phyloP scores from a whole-genome alignment of 768 basidiomycete genomes.

The Rubroboletus satanas region DNA sequence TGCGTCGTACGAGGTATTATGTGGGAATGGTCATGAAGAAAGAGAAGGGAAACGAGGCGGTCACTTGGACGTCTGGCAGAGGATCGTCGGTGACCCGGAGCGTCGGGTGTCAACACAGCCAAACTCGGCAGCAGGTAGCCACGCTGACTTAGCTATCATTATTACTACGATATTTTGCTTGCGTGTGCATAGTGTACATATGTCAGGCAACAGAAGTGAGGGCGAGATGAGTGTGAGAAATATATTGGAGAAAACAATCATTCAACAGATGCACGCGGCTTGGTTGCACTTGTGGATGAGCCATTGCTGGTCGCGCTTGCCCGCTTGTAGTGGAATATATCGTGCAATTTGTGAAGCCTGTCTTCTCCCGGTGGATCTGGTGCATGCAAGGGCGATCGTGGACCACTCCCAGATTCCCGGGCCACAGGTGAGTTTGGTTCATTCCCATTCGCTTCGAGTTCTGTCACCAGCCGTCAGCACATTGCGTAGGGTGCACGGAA shows the following conservation, averaged over 20 bases:
- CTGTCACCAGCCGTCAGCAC: slow-evolving; percentile 34
- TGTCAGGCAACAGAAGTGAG: slow-evolving; percentile 20
- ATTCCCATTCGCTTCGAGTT: slow-evolving; percentile 56
- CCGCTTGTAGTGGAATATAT: slow-evolving; percentile 75
- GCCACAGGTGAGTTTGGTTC: slow-evolving; percentile 36
- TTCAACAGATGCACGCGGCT: slow-evolving; percentile 15
- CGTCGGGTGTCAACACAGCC: slow-evolving; percentile 24
- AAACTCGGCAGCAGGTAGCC: slow-evolving; percentile 13
- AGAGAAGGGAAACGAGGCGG: neutral
- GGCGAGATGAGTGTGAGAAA: slow-evolving; percentile 17
- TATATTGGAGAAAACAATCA: slow-evolving; percentile 16
- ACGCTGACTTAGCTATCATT: slow-evolving; percentile 7
- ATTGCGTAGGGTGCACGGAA: neutral
- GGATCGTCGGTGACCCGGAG: neutral
- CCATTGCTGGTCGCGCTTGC: slow-evolving; percentile 55
- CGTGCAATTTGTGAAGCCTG: slow-evolving; percentile 69
- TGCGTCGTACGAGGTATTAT: slow-evolving; percentile 6
- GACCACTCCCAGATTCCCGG: slow-evolving; percentile 27
- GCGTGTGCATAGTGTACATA: slow-evolving; percentile 30
- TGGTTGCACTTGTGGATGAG: slow-evolving; percentile 30
- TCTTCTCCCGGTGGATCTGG: slow-evolving; percentile 48
- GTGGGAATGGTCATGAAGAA: slow-evolving; percentile 10
- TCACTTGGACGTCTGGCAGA: neutral
- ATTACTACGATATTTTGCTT: slow-evolving; percentile 22
- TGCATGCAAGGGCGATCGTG: slow-evolving; percentile 34